Evolutionary conservation across 371 early-diverging fungal genomes (phyloP), one percentile per base, ranked within the genome.

Genomic region (Actinomortierella ambigua): DNA sequence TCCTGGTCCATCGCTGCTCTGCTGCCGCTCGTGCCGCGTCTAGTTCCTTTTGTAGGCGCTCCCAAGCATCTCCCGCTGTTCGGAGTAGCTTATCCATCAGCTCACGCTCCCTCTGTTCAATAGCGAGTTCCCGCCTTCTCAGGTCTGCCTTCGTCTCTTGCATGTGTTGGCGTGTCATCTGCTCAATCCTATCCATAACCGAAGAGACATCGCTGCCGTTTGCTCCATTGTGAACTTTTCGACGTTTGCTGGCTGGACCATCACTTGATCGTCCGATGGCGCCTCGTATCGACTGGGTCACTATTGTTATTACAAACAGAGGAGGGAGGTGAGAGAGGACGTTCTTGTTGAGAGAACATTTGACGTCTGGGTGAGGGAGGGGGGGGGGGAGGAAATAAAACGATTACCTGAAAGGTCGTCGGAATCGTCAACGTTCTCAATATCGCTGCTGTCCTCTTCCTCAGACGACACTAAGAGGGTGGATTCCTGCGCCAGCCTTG

Each of bases 391-490:
- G n/a, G n/a, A n/a, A n/a, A n/a, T n/a, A n/a, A n/a, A n/a, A n/a
- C n/a, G n/a, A n/a, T n/a, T 24, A 42, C 42, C 43, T 24, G 44
- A 26, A 23, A n/a, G n/a, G n/a, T 43, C 43, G 43, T 22, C 23
- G 0, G 2, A 0, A 22, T 40, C 14, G 22, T 24, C 15, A 26
- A 8, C 6, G 26, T 5, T 1, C 27, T 58, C 53, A n/a, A 59
- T 24, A 20, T 52, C 52, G 34, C 53, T 52, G 24, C 8, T 49
- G 6, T 59, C 46, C 1, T 47, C 46, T 22, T 59, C 53, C n/a
- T n/a, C n/a, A 40, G 53, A 59, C 28, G 50, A 24, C 28, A 22
- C 24, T 2, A 44, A 18, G 41, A 24, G 24, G n/a, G 24, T 24
- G 4, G 15, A 5, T 13, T 18, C 34, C 20, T 53, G 24, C 29